Evolutionary conservation across 441 rosid species (phyloP), one percentile per base, ranked within the genome.

Genomic region (Kokia cookei): DNA sequence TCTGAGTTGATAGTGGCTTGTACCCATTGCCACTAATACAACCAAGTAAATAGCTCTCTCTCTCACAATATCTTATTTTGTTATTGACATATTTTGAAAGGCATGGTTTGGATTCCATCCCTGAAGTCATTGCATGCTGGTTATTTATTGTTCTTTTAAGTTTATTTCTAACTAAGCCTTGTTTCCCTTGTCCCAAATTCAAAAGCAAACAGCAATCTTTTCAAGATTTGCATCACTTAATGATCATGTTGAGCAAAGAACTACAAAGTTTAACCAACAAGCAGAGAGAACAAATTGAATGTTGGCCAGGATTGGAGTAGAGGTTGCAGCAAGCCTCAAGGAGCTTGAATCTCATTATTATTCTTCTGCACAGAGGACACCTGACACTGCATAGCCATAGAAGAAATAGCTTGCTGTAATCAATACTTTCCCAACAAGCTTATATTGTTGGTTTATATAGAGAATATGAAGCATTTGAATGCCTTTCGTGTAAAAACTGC

Each of bases 1-100:
- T 90, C 93, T 0, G 96, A 93, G 79, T 86, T 93, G 73, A n/a
- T n/a, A 88, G 77, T 92, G 97, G 99, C 95, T 96, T 68, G 98
- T 94, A 78, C 99, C 97, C 29, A 86, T 96, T 76, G 96, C 99
- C 64, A 82, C 89, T 40, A 92, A 94, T 83, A 96, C 98, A 58
- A 93, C 98, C 81, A 96, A 94, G 98, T 96, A 90, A 85, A 65
- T 75, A 74, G 24, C 26, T 26, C 37, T 17, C 47, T 63, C n/a
- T n/a, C 68, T 61, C 14, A 37, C 35, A 51, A 3, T 13, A 7
- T 24, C 75, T 73, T 47, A 17, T 32, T 47, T 73, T 62, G 4
- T n/a, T n/a, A n/a, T 29, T 53, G 45, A 50, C 27, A 5, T 32
- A 51, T 53, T 27, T 64, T 64, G 9, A 35, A 17, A 42, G 27